Evolutionary conservation across 2,329 filamentous ascomycete species (phyloP), one percentile per base, ranked within the genome.

Genomic region (Penicillium hordei): DNA sequence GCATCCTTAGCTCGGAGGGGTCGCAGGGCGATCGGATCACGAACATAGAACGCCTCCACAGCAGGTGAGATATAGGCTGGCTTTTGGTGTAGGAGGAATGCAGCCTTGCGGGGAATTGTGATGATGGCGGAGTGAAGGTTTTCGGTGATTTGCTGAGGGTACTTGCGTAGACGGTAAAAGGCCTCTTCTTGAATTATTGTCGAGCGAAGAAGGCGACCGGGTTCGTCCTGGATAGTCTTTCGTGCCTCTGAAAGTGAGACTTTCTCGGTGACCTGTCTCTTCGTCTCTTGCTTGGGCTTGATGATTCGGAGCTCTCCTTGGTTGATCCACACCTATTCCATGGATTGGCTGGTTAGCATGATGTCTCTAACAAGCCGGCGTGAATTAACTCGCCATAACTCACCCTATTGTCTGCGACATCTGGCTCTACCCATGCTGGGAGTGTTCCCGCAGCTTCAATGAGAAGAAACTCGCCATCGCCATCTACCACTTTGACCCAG

Each of bases 401-500:
- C 66, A 83, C 84, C 56, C 94, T 84, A 72, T 96, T 90, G 63
- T 88, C 85, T 62, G 95, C 92, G 39, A 93, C 88, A 62, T 96
- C 93, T 0, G 94, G 94, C 65, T 88, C 96, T 27, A 99, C 78
- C 95, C 94, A 99, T 60, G 84, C 86, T 2, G 94, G 94, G 2
- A 97, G 79, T 15, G 88, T 87, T 64, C 90, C 92, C 29, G 95
- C 93, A 31, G 93, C 94, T 78, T 99, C 94, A 55, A 97, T 89
- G 19, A 99, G 85, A 49, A 99, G 82, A 68, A 99, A 99, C 71
- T 99, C 93, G 66, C 95, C 95, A 75, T 97, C 94, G 48, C 87
- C 89, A 72, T 99, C 94, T 59, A 85, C 87, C 4, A 96, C 83
- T 48, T 90, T 87, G 46, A 92, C 84, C 93, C 93, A 99, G 8